Evolutionary conservation across 108 stramenopile species (phyloP), one percentile per base, ranked within the genome.

Genomic region (Stephanodiscus minutulus): DNA sequence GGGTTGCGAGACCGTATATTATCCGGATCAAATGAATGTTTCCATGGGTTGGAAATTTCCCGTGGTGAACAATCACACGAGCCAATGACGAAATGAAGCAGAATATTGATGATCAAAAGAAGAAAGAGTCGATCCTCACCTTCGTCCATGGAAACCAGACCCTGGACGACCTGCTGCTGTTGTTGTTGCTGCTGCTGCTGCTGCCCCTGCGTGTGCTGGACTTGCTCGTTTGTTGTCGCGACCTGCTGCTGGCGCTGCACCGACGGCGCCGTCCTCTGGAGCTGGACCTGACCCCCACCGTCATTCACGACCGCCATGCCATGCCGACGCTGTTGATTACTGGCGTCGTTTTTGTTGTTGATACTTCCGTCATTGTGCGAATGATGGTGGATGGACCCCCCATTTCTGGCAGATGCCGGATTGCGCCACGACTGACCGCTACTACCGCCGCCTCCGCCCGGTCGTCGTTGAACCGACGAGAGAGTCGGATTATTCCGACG

Each of bases 61-160:
- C 39, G 8, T 41, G 39, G 39, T 12, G 9, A 41, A 41, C 1
- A 41, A 11, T 9, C 37, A 13, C 44, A 20, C 6, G 5, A 15
- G 69, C 24, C 22, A 58, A 57, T 31, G 17, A 69, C 57, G 44
- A 47, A 59, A 47, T 12, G 27, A 31, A 13, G 22, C n/a, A 15
- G 7, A 41, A n/a, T 11, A 52, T 33, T 3, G 20, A 50, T 56
- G 50, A 35, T 41, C 39, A 20, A 24, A 18, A 43, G 21, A 5
- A 41, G 11, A 41, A 41, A 11, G 4, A 41, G 39, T 9, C 39
- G 18, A 63, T 63, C 36, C 71, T 75, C 74, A 83, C 82, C 82
- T 66, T 83, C 77, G 20, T 83, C 79, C 82, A 83, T 83, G 50
- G 78, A 79, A 61, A 83, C 73, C 17, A 68, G 64, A 20, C 73